Evolutionary conservation across 257 asterid species (phyloP).

Genomic region (Jaltomata sinuosa): DNA sequence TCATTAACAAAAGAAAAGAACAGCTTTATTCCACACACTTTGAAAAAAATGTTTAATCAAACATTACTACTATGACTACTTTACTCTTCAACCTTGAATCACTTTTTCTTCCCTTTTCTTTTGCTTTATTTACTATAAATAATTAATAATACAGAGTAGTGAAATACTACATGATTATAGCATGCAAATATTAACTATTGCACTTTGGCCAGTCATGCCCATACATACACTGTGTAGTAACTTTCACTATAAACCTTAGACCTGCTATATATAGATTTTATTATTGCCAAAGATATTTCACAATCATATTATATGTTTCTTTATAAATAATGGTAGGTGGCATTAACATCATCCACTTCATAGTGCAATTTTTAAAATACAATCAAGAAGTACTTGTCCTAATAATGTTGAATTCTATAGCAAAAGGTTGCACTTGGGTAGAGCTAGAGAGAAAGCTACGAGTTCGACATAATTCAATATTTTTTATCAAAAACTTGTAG

Average conservation of each 20-base stretch:
- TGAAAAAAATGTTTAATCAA: not conserved
- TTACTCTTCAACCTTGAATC: conserved; percentile 6
- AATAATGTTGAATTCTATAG: not conserved
- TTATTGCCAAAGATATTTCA: not conserved
- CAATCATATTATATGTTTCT: not conserved
- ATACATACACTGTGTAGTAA: not conserved
- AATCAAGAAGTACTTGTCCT: not conserved
- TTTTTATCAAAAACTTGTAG: not conserved
- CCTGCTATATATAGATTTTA: not conserved
- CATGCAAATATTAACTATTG: not conserved
- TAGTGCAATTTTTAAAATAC: not conserved
- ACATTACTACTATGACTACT: not conserved
- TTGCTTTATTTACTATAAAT: conserved; percentile 4
- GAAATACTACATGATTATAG: conserved; percentile 5
- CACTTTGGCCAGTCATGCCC: not conserved
- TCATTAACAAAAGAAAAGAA: conserved; percentile 16
- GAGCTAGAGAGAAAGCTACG: not conserved
- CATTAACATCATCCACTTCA: not conserved
- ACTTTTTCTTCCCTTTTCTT: not conserved
- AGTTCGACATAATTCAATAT: too few species aligned
- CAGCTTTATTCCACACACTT: not conserved
- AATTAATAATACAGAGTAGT: not conserved
- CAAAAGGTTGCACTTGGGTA: not conserved
- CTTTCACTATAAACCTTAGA: not conserved
- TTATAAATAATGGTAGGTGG: not conserved